Evolutionary conservation across 1,284 basidiomycete species (phyloP).

Genomic region (Omphalotus olearius): DNA sequence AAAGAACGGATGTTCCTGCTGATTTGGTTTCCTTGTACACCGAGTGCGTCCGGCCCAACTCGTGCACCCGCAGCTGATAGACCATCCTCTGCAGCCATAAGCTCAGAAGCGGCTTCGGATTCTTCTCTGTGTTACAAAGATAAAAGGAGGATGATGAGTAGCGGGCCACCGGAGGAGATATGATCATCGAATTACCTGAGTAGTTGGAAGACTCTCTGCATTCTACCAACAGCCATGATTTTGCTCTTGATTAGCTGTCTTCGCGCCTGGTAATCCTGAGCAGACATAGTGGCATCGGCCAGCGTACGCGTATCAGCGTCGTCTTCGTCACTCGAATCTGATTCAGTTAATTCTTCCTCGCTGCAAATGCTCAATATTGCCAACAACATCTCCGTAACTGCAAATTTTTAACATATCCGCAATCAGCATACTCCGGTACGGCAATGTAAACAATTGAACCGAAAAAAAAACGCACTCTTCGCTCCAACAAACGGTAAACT

Average conservation of each 20-base stretch:
- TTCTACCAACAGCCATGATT: conserved; percentile 89
- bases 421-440: neutral
- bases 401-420: neutral
- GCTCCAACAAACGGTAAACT: conserved; percentile 96
- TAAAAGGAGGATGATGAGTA: conserved; percentile 2
- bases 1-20: conserved; percentile 85
- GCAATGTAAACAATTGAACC: neutral
- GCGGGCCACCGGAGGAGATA: conserved; percentile 1
- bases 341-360: conserved; percentile 88
- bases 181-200: conserved; percentile 55
- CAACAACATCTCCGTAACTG: conserved; percentile 96
- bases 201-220: conserved; percentile 89
- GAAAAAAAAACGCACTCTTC: conserved; percentile 67
- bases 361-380: conserved; percentile 93
- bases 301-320: conserved; percentile 30
- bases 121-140: conserved; percentile 65
- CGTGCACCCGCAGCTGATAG: conserved; percentile 37
- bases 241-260: conserved; percentile 91
- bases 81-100: conserved; percentile 53
- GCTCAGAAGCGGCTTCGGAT: conserved; percentile 89
- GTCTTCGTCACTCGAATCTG: conserved; percentile 36
- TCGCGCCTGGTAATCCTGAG: conserved; percentile 39
- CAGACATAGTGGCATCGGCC: conserved; percentile 29
- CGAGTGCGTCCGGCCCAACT: conserved; percentile 46
- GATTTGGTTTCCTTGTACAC: conserved; percentile 58